These are phyloP conservation scores for Jackrogersella minutella DNA, from an alignment of 495 filamentous ascomycete genomes.

Conservation along the genomic window DNA sequence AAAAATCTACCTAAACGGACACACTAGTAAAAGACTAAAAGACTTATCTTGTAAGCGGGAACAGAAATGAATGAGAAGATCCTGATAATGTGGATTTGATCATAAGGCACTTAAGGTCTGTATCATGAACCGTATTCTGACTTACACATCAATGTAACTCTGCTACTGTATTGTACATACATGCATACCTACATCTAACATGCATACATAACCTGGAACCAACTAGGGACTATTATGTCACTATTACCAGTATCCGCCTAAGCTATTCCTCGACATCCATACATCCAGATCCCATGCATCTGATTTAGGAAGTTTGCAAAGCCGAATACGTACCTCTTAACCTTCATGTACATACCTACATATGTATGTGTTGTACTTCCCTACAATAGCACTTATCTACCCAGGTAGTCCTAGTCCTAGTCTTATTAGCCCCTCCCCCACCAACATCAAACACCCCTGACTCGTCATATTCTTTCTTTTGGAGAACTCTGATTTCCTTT, in stretches of 20 bases:
- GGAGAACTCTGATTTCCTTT: not conserved
- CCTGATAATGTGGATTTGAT: no score
- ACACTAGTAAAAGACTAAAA: not conserved
- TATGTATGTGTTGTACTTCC: no score
- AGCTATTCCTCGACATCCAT: no score
- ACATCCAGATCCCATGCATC: no score
- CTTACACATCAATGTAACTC: conserved; percentile 3
- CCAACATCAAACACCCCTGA: not conserved
- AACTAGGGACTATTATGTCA: not conserved
- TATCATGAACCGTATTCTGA: no score
- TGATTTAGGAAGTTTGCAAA: not conserved
- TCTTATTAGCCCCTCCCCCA: not conserved
- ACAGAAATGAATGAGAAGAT: no score
- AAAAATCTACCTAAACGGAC: no score
- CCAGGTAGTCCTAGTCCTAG: not conserved
- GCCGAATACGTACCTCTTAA: no score
- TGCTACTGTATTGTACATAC: not conserved
- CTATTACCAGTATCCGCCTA: no score
- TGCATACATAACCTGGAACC: not conserved
- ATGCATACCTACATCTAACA: not conserved
- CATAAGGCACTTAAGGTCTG: no score
- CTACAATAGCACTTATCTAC: not conserved
- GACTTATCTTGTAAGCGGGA: no score
- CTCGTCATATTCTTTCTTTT: not conserved
- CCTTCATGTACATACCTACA: no score